Evolutionary conservation across 1,284 basidiomycete genomes (phyloP), one percentile per base, ranked within the genome.

Genomic region (Ceratobasidium sp.): DNA sequence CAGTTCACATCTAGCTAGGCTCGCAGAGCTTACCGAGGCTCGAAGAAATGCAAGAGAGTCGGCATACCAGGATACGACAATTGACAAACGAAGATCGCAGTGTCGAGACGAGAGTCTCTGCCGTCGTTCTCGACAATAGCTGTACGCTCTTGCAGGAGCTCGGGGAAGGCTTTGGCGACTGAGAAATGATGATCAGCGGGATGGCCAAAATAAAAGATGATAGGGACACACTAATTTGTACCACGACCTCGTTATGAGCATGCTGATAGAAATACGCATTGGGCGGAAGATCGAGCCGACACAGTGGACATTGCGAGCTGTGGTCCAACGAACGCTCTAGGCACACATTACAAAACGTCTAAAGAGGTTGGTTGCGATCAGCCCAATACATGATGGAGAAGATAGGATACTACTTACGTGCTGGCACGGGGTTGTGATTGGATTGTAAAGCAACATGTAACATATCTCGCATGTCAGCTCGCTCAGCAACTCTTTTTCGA

Each of bases 401-500:
- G 16, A 74, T 14, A 46, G 53, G 61, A 46, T 73, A 43, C 51
- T 64, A 71, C 92, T 81, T 80, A 93, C 93, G 83, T 98, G 96
- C 81, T 97, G 95, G 81, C 96, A 98, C 2, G 93, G 93, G 0
- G 95, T 94, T 8, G 96, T 98, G 74, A 96, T 85, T 0, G 96
- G 96, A 76, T 94, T 88, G 83, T 91, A 90, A 75, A 96, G 85
- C 48, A 97, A 83, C 80, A 88, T 86, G 79, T 94, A 92, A 83
- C 96, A 98, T 41, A 98, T 94, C 81, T 96, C 93, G 81, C 96
- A 98, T 37, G 90, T 91, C 66, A 97, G 85, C 78, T 95, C 91
- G 11, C 86, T 81, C 34, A 88, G 80, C 6, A 98, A 85, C 58
- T 92, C 90, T 80, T 92, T 93, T 79, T 89, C 85, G 77, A 94